Conservation (phyloP, 2,329 filamentous ascomycete species). For the Cercospora beticola region DNA sequence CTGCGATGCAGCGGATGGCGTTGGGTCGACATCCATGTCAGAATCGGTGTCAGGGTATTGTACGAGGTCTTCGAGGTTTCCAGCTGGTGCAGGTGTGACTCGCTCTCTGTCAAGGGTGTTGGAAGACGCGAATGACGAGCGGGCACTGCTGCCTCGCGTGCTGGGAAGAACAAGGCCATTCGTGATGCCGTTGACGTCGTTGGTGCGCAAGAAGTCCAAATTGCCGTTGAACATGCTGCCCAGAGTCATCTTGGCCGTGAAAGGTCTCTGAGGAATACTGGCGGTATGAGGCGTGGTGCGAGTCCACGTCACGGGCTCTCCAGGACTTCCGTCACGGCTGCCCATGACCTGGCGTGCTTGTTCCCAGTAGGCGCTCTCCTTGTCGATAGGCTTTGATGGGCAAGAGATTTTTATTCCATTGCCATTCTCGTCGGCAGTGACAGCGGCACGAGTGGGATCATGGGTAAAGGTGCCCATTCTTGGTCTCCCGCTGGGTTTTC, state of each 20-base stretch:
- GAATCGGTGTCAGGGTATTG: conserved; percentile 30
- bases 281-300: conserved; percentile 23
- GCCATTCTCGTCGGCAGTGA: conserved; percentile 24
- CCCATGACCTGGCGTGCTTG: conserved; percentile 30
- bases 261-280: conserved; percentile 29
- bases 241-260: conserved; percentile 38
- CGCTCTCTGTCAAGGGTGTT: conserved; percentile 36
- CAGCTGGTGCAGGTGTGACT: conserved; percentile 20
- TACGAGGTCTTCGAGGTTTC: conserved; percentile 34
- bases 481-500: conserved; percentile 11
- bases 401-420: conserved; percentile 27
- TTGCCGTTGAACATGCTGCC: conserved; percentile 39
- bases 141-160: conserved; percentile 36
- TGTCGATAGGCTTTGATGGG: conserved; percentile 22
- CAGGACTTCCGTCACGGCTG: conserved; percentile 36
- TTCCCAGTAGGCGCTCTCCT: conserved; percentile 34
- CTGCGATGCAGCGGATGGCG: conserved; percentile 39
- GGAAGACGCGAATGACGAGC: conserved; percentile 54
- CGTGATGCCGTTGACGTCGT: conserved; percentile 56
- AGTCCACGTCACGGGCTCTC: conserved; percentile 29
- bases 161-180: conserved; percentile 42
- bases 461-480: conserved; percentile 25
- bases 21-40: conserved; percentile 46
- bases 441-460: conserved; percentile 25
- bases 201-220: conserved; percentile 68